These are phyloP conservation scores for Cryphonectria naterciae DNA, from an alignment of 2,329 filamentous ascomycete species.

Conservation along the genomic window DNA sequence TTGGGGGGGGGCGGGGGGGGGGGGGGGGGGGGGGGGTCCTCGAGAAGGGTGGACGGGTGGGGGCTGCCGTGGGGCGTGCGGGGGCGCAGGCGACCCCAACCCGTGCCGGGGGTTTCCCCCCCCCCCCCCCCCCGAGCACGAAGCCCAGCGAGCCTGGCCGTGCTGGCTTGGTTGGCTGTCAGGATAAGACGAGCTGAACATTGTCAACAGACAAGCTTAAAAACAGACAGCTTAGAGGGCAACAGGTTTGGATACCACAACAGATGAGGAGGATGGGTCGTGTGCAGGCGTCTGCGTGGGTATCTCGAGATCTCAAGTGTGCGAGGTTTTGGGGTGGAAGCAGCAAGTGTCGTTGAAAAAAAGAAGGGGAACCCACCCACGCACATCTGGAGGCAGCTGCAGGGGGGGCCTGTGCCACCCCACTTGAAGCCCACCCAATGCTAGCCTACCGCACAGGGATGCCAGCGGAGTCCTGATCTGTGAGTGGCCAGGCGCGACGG, in stretches of 20 bases:
- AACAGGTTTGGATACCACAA: neutral
- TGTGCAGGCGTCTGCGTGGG: neutral
- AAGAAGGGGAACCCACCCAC: conserved; percentile 35
- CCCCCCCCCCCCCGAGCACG: too few species aligned
- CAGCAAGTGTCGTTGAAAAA: conserved; percentile 40
- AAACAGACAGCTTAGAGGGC: neutral
- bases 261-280: neutral
- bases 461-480: neutral
- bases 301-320: neutral
- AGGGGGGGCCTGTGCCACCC: conserved; percentile 2
- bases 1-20: too few species aligned
- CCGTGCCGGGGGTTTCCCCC: too few species aligned
- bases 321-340: conserved; percentile 26
- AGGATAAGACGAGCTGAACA: neutral
- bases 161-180: neutral
- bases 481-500: conserved; percentile 4
- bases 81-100: too few species aligned
- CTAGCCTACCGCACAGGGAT: conserved; percentile 1
- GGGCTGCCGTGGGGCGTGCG: too few species aligned
- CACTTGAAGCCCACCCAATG: neutral
- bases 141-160: neutral
- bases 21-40: too few species aligned
- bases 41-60: too few species aligned
- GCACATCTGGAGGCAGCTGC: neutral
- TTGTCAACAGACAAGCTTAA: neutral